Evolutionary conservation across 148 eudicot species (phyloP), one percentile per base, ranked within the genome.

Genomic region (Beta vulgaris): DNA sequence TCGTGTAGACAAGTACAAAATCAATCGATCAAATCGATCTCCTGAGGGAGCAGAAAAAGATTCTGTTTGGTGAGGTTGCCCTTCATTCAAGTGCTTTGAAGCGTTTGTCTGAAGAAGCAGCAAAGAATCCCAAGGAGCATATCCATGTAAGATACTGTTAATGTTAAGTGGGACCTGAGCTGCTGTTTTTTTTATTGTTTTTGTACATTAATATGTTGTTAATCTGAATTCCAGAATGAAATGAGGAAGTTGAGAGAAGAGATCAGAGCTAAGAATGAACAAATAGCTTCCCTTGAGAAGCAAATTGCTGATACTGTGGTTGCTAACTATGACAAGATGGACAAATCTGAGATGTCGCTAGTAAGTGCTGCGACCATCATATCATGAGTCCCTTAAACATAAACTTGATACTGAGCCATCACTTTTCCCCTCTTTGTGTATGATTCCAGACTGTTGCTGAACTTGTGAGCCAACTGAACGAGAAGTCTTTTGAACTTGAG

Each of bases 401-500:
- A 25, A 53, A 28, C 34, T 35, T 23, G 19, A 42, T 64, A 32
- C 79, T 60, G 43, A 76, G 61, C 73, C 39, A 23, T 28, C 21
- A 19, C 29, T 37, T 36, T 57, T 62, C 28, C 16, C 9, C 29
- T 13, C 12, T 61, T 53, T 36, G 21, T 78, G 48, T 49, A 39
- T 35, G 49, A 31, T 71, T 79, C 82, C 96, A 95, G 97, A 75
- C 91, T 51, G 80, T 90, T 49, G 84, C 88, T 77, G 97, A 95
- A 74, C 87, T 95, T 28, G 82, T 86, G 85, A 87, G 83, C 76
- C 96, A 88, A 76, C 67, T 95, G 80, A 92, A 92, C 60, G 97
- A 95, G 90, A 95, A 89, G 77, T 89, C 96, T 62, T 91, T 95
- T 81, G 99, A 95, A 83, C 94, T 95, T 59, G 97, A 95, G 99